Base-by-base conservation (phyloP, 108 stramenopile species). In the Thalassiosira profunda region DNA sequence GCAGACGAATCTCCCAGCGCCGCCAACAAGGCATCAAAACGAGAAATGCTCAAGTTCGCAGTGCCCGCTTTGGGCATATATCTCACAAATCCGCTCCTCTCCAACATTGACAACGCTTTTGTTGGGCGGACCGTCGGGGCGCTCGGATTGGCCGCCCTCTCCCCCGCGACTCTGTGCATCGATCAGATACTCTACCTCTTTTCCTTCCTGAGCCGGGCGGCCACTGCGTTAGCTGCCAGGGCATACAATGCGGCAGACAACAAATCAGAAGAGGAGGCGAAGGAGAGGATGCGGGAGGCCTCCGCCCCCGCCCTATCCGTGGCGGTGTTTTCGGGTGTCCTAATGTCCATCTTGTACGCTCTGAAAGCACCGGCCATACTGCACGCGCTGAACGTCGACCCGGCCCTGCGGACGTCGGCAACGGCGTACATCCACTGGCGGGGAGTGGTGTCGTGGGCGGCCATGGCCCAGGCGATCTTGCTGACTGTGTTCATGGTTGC, bases 31-130 rank as follows among this genome's bases (percentile, higher is more conserved):
- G 70, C 81, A 36, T 90, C 88, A 12, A 92, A 89, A 56, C 82
- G 82, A 21, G 70, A 83, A 72, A 93, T 93, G 92, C 55, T 93
- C 23, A 76, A 74, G 29, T 93, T 93, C 74, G 88, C 87, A 2
- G 23, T 90, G 8, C 92, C 92, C 2, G 92, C 92, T 0, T 66
- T 93, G 10, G 92, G 92, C 10, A 93, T 93, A 8, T 93, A 74
- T 58, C 65, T 93, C 4, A 70, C 85, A 3, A 83, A 86, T 59
- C 92, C 89, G 31, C 59, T 93, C 4, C 63, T 93, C 6, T 88
- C 87, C 30, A 93, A 93, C 57, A 93, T 93, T 54, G 92, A 93
- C 64, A 93, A 93, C 49, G 86, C 92, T 11, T 90, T 93, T 63
- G 87, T 93, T 10, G 92, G 92, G 29, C 77, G 80, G 48, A 88